A percentile compares a stretch with the other conserved stretches of the same genome.
Evolutionary conservation across 106 monocot genomes (phyloP).

Genomic region (Allium fistulosum): DNA sequence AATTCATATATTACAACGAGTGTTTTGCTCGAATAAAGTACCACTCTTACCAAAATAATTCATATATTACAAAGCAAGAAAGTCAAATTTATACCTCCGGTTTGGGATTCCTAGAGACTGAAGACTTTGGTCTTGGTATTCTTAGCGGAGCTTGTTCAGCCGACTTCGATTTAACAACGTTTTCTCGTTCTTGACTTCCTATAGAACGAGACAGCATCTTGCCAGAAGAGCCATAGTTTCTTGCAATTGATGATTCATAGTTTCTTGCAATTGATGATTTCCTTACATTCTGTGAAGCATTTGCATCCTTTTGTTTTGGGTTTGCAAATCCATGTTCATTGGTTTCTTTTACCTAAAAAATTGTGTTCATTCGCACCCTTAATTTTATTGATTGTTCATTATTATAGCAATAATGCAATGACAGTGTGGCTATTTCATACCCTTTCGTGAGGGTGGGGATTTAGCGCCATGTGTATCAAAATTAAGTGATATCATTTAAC

Average conservation of each 20-base stretch:
- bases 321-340: slow-evolving; percentile 28
- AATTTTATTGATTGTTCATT: too few relatives aligned
- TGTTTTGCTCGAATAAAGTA: not conserved
- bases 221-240: slow-evolving; percentile 13
- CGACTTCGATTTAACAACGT: slow-evolving; percentile 2
- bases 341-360: slow-evolving; percentile 22
- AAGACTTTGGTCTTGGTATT: slow-evolving; percentile 1
- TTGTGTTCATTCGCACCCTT: too few relatives aligned
- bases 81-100: slow-evolving; percentile 17
- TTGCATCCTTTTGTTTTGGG: slow-evolving; percentile 24
- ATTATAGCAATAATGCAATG: too few relatives aligned
- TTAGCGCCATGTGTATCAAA: too few relatives aligned
- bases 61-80: too few relatives aligned
- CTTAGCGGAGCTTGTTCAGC: slow-evolving; percentile 19
- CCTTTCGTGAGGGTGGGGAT: too few relatives aligned
- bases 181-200: slow-evolving; percentile 19
- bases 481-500: too few relatives aligned
- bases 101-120: slow-evolving; percentile 15
- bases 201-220: slow-evolving; percentile 11
- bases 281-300: slow-evolving; percentile 10
- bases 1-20: not conserved
- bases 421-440: too few relatives aligned
- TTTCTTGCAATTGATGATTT: slow-evolving; percentile 18
- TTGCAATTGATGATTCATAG: slow-evolving; percentile 15
- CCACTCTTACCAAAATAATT: too few relatives aligned